phyloP scores from a whole-genome alignment of 2,329 filamentous ascomycete species.

The Diplodia intermedia region DNA sequence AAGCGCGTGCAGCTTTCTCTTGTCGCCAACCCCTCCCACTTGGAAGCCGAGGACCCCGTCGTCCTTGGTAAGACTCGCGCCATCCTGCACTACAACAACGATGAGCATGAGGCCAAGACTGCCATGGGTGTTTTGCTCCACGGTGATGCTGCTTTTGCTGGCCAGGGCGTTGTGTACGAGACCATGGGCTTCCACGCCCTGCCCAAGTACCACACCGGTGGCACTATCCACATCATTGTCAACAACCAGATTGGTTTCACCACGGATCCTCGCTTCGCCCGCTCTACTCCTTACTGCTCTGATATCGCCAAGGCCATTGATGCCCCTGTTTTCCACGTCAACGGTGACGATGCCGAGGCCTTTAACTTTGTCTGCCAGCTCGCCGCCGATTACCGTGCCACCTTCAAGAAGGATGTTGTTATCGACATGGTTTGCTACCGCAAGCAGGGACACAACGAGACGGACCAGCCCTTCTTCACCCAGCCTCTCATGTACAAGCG shows the following conservation, averaged over 20 bases:
- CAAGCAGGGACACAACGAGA: slow-evolving; percentile 99
- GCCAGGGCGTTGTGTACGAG: slow-evolving; percentile 97
- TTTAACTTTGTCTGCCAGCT: slow-evolving; percentile 98
- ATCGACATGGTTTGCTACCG: slow-evolving; percentile 99
- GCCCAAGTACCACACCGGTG: slow-evolving; percentile 94
- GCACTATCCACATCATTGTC: slow-evolving; percentile 94
- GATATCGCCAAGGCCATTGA: slow-evolving; percentile 99
- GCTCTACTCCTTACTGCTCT: slow-evolving; percentile 97
- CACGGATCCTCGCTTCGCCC: slow-evolving; percentile 94
- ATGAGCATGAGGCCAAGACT: slow-evolving; percentile 84
- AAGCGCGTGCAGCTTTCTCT: slow-evolving; percentile 99
- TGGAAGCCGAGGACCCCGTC: slow-evolving; percentile 97
- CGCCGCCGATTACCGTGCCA: slow-evolving; percentile 95
- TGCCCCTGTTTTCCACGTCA: slow-evolving; percentile 98
- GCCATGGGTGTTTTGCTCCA: slow-evolving; percentile 97
- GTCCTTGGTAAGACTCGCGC: slow-evolving; percentile 97
- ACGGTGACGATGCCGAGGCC: slow-evolving; percentile 96
- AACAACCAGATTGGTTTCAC: slow-evolving; percentile 99
- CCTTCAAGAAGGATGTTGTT: slow-evolving; percentile 98
- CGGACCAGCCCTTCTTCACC: slow-evolving; percentile 99
- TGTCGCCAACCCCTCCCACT: slow-evolving; percentile 96
- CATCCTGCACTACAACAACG: slow-evolving; percentile 98
- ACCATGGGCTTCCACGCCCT: slow-evolving; percentile 97
- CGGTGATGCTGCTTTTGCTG: slow-evolving; percentile 96
- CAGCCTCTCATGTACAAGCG: slow-evolving; percentile 99